Evolutionary conservation across 441 rosid species (phyloP).

Genomic region (Mallotus repandus): DNA sequence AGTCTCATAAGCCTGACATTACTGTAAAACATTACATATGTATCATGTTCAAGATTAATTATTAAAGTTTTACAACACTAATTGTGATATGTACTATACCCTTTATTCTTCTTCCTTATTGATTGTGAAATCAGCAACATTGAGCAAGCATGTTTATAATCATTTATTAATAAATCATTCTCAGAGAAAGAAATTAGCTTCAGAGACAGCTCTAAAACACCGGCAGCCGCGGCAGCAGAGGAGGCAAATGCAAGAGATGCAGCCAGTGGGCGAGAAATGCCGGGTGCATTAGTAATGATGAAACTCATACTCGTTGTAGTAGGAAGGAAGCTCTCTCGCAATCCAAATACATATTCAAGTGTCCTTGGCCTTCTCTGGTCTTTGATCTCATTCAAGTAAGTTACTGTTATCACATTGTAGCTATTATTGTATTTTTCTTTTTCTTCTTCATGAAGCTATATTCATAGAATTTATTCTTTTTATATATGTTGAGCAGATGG

Average conservation of each 20-base stretch:
- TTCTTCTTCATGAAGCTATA: neutral
- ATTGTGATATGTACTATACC: too few species aligned
- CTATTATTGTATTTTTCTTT: neutral
- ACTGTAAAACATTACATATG: too few species aligned
- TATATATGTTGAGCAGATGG: constrained; percentile 46
- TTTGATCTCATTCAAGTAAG: constrained; percentile 70
- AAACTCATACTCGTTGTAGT: constrained; percentile 63
- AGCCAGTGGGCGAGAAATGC: constrained; percentile 50
- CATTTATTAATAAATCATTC: neutral
- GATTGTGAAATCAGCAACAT: too few species aligned
- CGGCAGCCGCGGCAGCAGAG: constrained; percentile 9
- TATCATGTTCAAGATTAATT: too few species aligned
- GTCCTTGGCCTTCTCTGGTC: constrained; percentile 72
- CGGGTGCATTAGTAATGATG: constrained; percentile 54
- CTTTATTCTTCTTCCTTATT: too few species aligned
- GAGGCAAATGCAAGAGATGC: constrained; percentile 9
- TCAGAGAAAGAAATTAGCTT: constrained; percentile 71
- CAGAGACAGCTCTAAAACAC: constrained; percentile 45
- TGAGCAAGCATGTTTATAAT: too few species aligned
- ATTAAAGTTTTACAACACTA: too few species aligned
- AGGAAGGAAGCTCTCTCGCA: constrained; percentile 75
- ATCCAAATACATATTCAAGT: constrained; percentile 78
- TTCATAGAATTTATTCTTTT: neutral
- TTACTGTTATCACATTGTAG: neutral
- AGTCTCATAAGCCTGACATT: too few species aligned